Conservation (phyloP, 225 moss, liverwort and hornwort species). For the Marchantia paleacea region DNA sequence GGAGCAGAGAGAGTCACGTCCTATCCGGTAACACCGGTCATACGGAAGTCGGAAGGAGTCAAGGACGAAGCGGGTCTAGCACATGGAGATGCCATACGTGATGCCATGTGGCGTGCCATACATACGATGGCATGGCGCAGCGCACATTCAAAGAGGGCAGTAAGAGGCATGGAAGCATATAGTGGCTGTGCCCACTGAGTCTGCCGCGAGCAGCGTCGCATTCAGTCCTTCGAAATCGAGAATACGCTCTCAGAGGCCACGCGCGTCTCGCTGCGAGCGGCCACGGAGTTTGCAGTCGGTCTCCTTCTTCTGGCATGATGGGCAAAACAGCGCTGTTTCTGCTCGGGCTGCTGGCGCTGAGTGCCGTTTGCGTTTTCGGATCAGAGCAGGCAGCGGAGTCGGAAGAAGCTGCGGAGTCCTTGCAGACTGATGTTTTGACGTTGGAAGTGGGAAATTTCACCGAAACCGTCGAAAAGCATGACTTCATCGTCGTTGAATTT, state of each 20-base stretch:
- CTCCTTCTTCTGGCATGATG: conserved; percentile 13
- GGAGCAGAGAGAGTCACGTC: too few relatives aligned
- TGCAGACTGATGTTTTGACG: conserved; percentile 59
- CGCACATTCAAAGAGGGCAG: too few relatives aligned
- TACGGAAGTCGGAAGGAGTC: too few relatives aligned
- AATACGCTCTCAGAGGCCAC: too few relatives aligned
- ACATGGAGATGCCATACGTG: too few relatives aligned
- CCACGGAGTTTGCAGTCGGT: not conserved
- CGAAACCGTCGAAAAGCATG: conserved; percentile 56
- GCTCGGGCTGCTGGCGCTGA: conserved; percentile 27
- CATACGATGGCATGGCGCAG: too few relatives aligned
- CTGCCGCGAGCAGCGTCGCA: not conserved
- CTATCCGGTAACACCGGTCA: too few relatives aligned
- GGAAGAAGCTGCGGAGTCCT: conserved; percentile 12
- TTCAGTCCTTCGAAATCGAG: not conserved
- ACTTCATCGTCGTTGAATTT: conserved; percentile 83
- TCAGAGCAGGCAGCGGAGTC: not conserved
- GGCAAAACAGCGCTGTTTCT: conserved; percentile 21
- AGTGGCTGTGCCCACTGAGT: too few relatives aligned
- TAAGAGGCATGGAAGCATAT: too few relatives aligned
- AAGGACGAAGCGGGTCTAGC: too few relatives aligned
- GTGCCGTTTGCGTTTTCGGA: conserved; percentile 16
- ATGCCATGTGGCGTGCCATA: too few relatives aligned
- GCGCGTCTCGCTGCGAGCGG: too few relatives aligned
- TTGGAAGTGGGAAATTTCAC: conserved; percentile 55